Base-by-base conservation (phyloP, 495 filamentous ascomycete species). In the Haplographium delicatum region DNA sequence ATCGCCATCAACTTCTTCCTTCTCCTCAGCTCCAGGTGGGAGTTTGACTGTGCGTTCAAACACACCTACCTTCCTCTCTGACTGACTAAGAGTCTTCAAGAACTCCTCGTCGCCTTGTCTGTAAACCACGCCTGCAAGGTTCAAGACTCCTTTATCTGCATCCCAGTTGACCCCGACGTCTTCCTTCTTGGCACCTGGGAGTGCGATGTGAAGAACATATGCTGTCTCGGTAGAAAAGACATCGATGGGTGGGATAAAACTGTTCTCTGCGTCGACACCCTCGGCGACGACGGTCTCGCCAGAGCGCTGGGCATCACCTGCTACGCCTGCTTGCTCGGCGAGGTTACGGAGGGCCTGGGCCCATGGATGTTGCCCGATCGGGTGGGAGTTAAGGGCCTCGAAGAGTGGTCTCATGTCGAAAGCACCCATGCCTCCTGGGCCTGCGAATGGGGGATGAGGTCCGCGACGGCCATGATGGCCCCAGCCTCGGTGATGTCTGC, bases 161-260 rank as follows among this genome's bases (percentile, higher is more conserved):
- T 91, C 82, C 69, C 82, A 94, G 63, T 81, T 81, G 28, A 94
- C 79, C 40, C 74, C 83, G 13, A 91, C 70, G 61, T 94, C 86
- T 53, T 85, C 75, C 61, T 88, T 89, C 66, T 81, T 81, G 5
- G 83, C 86, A 15, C 88, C 88, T 1, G 88, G 83, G 0, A 91
- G 67, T 1, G 86, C 83, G 34, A 88, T 65, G 60, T 91, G 86
- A 18, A 91, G 62, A 10, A 85, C 69, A 61, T 78, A 90, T 39
- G 69, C 65, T 38, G 68, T 67, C 25, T 74, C 66, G 9, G 83
- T 84, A 62, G 83, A 76, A 70, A 91, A 91, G 49, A 90, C 68
- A 53, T 91, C 86, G 42, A 81, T 72, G 3, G 78, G 73, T 4
- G 88, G 88, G 4, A 58, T 61, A 62, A 89, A 89, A 51, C 78